phyloP scores from a whole-genome alignment of 208 protist species.

The Crithidia mellificae region DNA sequence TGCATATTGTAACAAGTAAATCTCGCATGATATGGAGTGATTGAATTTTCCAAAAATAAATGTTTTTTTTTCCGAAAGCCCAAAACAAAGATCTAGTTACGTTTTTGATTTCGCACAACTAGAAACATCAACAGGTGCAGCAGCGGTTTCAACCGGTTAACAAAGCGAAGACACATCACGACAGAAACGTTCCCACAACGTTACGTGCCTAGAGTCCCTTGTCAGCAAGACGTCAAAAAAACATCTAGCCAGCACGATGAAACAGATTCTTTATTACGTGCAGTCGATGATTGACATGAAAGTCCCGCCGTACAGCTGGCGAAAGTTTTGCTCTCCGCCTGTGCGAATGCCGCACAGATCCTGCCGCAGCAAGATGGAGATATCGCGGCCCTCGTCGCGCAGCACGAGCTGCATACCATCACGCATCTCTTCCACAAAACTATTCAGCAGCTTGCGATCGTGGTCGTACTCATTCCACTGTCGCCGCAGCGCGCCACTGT shows the following conservation, averaged over 20 bases:
- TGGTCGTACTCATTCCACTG: constrained; percentile 66
- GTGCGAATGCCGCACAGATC: constrained; percentile 63
- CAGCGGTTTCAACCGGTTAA: too few relatives aligned
- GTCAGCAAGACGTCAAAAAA: not conserved
- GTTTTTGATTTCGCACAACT: too few relatives aligned
- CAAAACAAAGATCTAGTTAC: too few relatives aligned
- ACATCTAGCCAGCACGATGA: too few relatives aligned
- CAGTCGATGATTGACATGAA: constrained; percentile 73
- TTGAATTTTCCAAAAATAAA: too few relatives aligned
- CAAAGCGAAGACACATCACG: too few relatives aligned
- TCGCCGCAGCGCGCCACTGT: not conserved
- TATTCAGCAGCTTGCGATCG: constrained; percentile 26
- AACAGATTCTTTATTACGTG: constrained; percentile 40
- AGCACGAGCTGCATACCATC: constrained; percentile 49
- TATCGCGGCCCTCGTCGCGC: constrained; percentile 33
- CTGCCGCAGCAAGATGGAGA: constrained; percentile 59
- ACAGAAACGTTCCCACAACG: too few relatives aligned
- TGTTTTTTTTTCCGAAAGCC: too few relatives aligned
- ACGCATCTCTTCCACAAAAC: constrained; percentile 49
- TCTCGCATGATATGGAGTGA: too few relatives aligned
- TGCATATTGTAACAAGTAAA: too few relatives aligned
- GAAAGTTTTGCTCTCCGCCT: constrained; percentile 51
- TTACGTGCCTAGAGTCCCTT: too few relatives aligned
- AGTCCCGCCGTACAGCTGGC: constrained; percentile 63
- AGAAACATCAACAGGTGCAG: too few relatives aligned